These are phyloP conservation scores for Stevia rebaudiana DNA, from an alignment of 140 eudicot genomes.

Conservation along the genomic window DNA sequence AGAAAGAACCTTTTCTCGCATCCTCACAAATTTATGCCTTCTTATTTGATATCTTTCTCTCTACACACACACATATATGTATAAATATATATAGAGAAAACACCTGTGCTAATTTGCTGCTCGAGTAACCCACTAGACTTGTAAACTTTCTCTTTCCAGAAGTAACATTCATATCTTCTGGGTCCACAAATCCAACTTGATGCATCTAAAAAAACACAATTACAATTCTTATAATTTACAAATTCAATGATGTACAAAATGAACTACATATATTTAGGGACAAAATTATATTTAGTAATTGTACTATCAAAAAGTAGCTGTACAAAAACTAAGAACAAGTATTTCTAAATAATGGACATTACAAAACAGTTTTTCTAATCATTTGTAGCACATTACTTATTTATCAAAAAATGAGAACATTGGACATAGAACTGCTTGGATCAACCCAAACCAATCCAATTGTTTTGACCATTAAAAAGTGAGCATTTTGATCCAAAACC, in stretches of 20 bases:
- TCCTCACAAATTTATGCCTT: not conserved
- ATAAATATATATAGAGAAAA: not conserved
- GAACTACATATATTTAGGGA: conserved; percentile 1
- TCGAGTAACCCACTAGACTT: conserved; percentile 71
- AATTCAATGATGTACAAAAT: not conserved
- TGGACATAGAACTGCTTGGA: not conserved
- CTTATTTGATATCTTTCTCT: not conserved
- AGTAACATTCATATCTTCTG: conserved; percentile 90
- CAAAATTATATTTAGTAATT: not conserved
- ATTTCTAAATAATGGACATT: not conserved
- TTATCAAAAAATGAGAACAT: not conserved
- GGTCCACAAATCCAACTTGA: conserved; percentile 83
- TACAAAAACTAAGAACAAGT: not conserved
- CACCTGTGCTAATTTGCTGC: conserved; percentile 98
- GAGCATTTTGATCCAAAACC: not conserved
- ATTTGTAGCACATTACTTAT: not conserved
- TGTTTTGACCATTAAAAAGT: not conserved
- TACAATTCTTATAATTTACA: not conserved
- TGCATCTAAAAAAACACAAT: conserved; percentile 56
- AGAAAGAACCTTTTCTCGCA: too few species aligned
- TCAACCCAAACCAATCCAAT: not conserved
- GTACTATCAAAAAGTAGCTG: conserved; percentile 2
- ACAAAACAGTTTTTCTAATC: not conserved
- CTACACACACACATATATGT: not conserved
- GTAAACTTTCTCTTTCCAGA: conserved; percentile 74